These are phyloP conservation scores for Metarhizium brunneum DNA, from an alignment of 2,329 filamentous ascomycete species.

Conservation along the genomic window DNA sequence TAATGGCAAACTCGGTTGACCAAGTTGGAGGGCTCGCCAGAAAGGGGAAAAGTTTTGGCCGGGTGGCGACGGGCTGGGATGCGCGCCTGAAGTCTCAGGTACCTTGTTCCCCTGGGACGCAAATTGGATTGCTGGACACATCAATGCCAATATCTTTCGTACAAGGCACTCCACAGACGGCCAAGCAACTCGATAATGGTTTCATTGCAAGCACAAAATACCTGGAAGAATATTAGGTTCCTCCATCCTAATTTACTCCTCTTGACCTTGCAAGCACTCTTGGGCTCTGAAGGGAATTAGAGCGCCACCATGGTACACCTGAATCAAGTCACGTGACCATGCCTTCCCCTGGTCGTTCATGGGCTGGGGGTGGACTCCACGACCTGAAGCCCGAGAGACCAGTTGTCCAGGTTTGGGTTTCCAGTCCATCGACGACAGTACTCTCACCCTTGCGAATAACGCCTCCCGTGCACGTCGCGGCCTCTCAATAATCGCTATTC, in stretches of 20 bases:
- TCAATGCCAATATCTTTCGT: too few species aligned
- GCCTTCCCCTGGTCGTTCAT: neutral
- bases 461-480: neutral
- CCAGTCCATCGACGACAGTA: neutral
- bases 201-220: too few species aligned
- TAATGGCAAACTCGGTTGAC: neutral
- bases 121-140: too few species aligned
- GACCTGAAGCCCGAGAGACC: neutral
- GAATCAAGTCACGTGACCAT: slow-evolving; percentile 2
- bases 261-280: too few species aligned
- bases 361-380: neutral
- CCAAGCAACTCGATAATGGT: neutral
- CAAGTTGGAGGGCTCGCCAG: neutral
- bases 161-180: too few species aligned
- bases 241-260: too few species aligned
- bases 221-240: too few species aligned
- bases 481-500: neutral
- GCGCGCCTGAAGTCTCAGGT: slow-evolving; percentile 27
- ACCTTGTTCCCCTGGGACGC: neutral
- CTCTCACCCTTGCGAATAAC: neutral
- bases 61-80: slow-evolving; percentile 8
- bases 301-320: too few species aligned
- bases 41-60: slow-evolving; percentile 21
- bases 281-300: too few species aligned
- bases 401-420: neutral